Conservation (phyloP, 148 eudicot species). For the Persicaria tinctoria region DNA sequence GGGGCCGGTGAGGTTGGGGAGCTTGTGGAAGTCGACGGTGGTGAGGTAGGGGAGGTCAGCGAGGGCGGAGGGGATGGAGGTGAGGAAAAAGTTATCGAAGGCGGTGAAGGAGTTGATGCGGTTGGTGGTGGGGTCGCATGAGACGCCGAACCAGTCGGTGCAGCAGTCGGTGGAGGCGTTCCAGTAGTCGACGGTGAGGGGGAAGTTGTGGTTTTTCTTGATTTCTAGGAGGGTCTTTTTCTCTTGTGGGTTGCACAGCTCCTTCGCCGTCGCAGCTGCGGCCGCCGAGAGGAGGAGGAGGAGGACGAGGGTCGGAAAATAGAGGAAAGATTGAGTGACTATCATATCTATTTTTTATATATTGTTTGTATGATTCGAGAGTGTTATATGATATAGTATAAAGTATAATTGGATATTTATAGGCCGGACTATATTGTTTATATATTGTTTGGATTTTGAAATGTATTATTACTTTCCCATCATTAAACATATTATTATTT, state of each 20-base stretch:
- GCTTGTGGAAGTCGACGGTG: constrained; percentile 25
- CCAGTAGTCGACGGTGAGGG: neutral
- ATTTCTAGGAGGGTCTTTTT: constrained; percentile 1
- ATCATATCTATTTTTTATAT: neutral
- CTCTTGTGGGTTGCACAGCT: constrained; percentile 9
- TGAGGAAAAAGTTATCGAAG: constrained; percentile 7
- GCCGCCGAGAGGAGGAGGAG: neutral
- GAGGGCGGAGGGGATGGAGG: constrained; percentile 19
- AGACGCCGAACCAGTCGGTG: neutral
- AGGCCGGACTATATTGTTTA: too few relatives aligned
- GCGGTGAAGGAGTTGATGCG: neutral
- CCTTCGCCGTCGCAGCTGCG: neutral
- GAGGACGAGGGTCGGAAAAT: neutral
- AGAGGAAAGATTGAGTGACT: neutral
- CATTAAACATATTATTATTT: too few relatives aligned
- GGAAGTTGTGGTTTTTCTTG: neutral
- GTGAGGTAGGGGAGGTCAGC: constrained; percentile 24
- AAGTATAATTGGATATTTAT: too few relatives aligned
- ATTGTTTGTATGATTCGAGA: too few relatives aligned
- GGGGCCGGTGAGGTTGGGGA: constrained; percentile 22
- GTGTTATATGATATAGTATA: too few relatives aligned
- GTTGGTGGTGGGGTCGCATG: constrained; percentile 7
- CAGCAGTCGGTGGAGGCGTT: constrained; percentile 10
- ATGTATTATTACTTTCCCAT: too few relatives aligned
- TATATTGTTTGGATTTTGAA: too few relatives aligned